Evolutionary conservation across 129 eudicot genomes (phyloP).

Genomic region (Lactuca saligna): DNA sequence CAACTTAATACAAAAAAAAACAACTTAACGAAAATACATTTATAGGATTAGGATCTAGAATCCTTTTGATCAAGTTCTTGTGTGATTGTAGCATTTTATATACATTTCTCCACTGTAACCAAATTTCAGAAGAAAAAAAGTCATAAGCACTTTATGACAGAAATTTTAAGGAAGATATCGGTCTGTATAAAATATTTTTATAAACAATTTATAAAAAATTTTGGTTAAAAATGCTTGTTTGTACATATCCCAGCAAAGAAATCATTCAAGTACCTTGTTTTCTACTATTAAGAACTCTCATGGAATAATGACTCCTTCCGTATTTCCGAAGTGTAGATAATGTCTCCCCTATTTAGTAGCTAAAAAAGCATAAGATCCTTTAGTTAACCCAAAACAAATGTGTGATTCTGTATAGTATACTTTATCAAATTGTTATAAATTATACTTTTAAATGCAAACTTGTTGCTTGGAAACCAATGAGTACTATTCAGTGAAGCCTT

Average conservation of each 20-base stretch:
- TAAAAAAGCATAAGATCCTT: slow-evolving; percentile 25
- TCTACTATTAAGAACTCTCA: slow-evolving; percentile 70
- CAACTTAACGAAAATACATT: slow-evolving; percentile 52
- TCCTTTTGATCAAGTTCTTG: slow-evolving; percentile 85
- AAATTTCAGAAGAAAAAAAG: slow-evolving; percentile 12
- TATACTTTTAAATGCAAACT: slow-evolving; percentile 73
- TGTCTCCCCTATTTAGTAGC: slow-evolving; percentile 59
- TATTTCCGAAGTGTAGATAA: slow-evolving; percentile 79
- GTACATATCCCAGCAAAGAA: not conserved
- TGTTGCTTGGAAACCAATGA: slow-evolving; percentile 77
- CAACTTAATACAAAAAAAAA: not conserved
- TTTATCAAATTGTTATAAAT: not conserved
- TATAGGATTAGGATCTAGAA: slow-evolving; percentile 80
- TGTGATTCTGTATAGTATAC: not conserved
- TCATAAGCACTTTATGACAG: not conserved
- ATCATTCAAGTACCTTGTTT: slow-evolving; percentile 51
- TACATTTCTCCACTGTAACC: slow-evolving; percentile 74
- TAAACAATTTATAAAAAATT: not conserved
- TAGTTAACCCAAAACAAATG: not conserved
- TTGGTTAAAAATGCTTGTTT: not conserved
- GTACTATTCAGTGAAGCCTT: slow-evolving; percentile 88
- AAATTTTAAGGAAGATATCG: not conserved
- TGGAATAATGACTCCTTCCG: slow-evolving; percentile 67
- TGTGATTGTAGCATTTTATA: slow-evolving; percentile 63
- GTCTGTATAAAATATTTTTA: not conserved